These are phyloP conservation scores for Boletus coccyginus DNA, from an alignment of 768 basidiomycete species.

Conservation along the genomic window DNA sequence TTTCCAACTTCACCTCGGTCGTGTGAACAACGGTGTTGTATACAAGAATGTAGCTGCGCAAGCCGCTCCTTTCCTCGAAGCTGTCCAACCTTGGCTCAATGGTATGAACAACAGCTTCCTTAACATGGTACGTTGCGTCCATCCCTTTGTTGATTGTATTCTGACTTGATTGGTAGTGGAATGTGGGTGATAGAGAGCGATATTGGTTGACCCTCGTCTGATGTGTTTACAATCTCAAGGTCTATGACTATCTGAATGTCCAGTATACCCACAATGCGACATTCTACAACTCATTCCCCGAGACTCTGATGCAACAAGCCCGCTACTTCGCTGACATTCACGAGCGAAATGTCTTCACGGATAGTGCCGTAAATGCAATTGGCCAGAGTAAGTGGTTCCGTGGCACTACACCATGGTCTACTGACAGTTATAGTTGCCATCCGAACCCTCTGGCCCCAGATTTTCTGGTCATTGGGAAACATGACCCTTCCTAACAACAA, in stretches of 20 bases:
- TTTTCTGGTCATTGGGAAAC: constrained; percentile 69
- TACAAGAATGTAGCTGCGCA: constrained; percentile 52
- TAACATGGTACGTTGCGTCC: constrained; percentile 53
- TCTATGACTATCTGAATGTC: constrained; percentile 76
- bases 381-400: constrained; percentile 62
- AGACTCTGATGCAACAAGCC: constrained; percentile 67
- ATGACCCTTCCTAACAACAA: constrained; percentile 74
- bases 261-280: constrained; percentile 79
- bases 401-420: neutral
- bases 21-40: constrained; percentile 28
- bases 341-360: constrained; percentile 72
- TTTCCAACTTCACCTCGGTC: constrained; percentile 25
- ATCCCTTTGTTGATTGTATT: neutral
- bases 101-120: constrained; percentile 60
- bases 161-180: constrained; percentile 50
- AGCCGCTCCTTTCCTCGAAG: constrained; percentile 63
- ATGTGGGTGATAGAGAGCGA: constrained; percentile 45
- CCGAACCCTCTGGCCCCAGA: constrained; percentile 68
- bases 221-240: constrained; percentile 34
- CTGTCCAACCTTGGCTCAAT: constrained; percentile 64
- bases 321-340: constrained; percentile 75
- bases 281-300: constrained; percentile 69
- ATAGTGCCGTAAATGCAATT: constrained; percentile 52
- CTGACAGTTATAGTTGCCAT: constrained; percentile 60
- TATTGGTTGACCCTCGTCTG: neutral